A percentile compares a stretch with the other conserved stretches of the same genome.
These are phyloP conservation scores for Candida rishiriensis DNA, from an alignment of 805 yeast species.

Conservation along the genomic window DNA sequence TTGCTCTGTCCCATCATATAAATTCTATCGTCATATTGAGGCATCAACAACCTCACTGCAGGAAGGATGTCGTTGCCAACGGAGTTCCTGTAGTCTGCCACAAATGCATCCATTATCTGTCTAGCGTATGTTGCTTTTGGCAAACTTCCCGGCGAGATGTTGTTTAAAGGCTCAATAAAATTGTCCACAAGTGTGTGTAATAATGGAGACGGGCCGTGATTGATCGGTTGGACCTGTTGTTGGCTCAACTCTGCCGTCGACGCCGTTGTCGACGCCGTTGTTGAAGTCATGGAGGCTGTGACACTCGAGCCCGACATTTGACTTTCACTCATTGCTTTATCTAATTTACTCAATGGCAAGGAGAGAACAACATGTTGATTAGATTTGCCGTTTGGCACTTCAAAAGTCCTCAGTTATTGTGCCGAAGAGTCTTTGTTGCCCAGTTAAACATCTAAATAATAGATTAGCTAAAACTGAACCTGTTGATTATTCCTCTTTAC, in stretches of 20 bases:
- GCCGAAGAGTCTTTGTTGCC: too few species aligned
- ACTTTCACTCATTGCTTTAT: too few species aligned
- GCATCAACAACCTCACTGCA: slow-evolving; percentile 55
- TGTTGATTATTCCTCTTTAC: too few species aligned
- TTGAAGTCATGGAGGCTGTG: too few species aligned
- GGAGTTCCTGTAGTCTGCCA: slow-evolving; percentile 44
- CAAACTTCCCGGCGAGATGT: slow-evolving; percentile 1
- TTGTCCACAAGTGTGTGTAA: slow-evolving; percentile 38
- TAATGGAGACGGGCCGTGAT: slow-evolving; percentile 37
- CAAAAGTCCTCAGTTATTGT: too few species aligned
- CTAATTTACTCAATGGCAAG: too few species aligned
- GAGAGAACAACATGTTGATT: too few species aligned
- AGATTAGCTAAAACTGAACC: too few species aligned
- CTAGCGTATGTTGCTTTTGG: slow-evolving; percentile 8
- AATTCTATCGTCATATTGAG: slow-evolving; percentile 52
- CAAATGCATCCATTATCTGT: slow-evolving; percentile 32
- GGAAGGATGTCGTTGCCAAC: slow-evolving; percentile 68
- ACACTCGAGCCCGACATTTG: too few species aligned
- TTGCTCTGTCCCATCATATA: slow-evolving; percentile 63
- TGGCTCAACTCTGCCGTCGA: neutral
- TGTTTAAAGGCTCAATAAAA: slow-evolving; percentile 38
- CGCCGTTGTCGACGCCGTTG: too few species aligned
- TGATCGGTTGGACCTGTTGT: slow-evolving; percentile 26
- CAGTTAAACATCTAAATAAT: too few species aligned
- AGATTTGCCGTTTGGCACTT: too few species aligned